Conservation (phyloP, 768 basidiomycete species). For the Pulveroboletus frians region DNA sequence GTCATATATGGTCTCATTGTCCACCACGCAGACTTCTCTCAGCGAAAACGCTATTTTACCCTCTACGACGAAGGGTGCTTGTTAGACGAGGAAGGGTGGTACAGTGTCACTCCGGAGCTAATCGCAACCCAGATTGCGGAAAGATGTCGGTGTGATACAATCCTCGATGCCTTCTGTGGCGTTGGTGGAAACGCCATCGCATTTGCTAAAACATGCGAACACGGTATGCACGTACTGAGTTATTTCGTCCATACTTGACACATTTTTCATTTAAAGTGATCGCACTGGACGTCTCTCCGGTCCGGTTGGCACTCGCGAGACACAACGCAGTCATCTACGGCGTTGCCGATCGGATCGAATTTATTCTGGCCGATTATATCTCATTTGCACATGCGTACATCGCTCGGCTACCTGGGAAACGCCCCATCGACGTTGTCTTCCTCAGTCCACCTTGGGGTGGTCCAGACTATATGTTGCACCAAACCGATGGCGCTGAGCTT, state of each 20-base stretch:
- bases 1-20: not conserved
- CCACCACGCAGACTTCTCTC: conserved; percentile 67
- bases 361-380: conserved; percentile 82
- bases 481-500: conserved; percentile 1
- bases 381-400: conserved; percentile 62
- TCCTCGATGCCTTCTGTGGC: conserved; percentile 95
- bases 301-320: conserved; percentile 81
- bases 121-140: conserved; percentile 94
- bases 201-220: conserved; percentile 92
- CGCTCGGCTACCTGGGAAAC: conserved; percentile 27
- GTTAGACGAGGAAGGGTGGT: conserved; percentile 97
- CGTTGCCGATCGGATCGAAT: conserved; percentile 92
- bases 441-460: conserved; percentile 96
- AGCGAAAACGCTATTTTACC: conserved; percentile 78
- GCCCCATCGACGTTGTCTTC: conserved; percentile 83
- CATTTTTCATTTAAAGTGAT: conserved; percentile 58
- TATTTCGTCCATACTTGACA: not conserved
- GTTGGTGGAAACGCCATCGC: conserved; percentile 98
- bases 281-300: conserved; percentile 82
- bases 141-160: conserved; percentile 76
- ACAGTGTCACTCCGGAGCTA: conserved; percentile 88
- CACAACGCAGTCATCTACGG: conserved; percentile 95
- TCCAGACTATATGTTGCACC: conserved; percentile 53
- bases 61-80: conserved; percentile 77
- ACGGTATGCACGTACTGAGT: conserved; percentile 51